A percentile compares a stretch with the other conserved stretches of the same genome.
Conservation (phyloP, 495 filamentous ascomycete species). For the Bacidia rubella region DNA sequence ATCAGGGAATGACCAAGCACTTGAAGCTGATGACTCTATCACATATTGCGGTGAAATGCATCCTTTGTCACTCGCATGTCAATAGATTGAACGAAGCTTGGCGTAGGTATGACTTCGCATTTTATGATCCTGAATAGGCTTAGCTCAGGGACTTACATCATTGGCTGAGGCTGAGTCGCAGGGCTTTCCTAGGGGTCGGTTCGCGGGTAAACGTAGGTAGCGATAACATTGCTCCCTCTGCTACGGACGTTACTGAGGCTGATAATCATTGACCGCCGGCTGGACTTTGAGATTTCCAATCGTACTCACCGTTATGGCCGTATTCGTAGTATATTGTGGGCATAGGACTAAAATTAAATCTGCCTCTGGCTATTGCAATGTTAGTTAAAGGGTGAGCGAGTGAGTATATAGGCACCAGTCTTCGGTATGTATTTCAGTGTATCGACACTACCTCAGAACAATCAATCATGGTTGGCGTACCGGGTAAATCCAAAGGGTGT, state of each 20-base stretch:
- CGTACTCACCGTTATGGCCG: neutral
- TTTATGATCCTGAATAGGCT: neutral
- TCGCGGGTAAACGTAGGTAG: no score
- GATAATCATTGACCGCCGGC: neutral
- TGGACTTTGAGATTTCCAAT: neutral
- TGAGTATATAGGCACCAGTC: neutral
- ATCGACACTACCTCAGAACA: neutral
- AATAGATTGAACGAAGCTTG: no score
- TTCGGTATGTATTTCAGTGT: neutral
- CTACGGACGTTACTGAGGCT: neutral
- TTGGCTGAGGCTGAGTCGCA: neutral
- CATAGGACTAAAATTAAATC: neutral
- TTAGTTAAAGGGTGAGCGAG: neutral
- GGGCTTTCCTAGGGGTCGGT: no score
- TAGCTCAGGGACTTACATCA: neutral
- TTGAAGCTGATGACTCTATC: no score
- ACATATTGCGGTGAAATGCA: no score
- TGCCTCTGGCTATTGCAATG: neutral
- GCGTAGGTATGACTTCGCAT: neutral
- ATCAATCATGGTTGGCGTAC: constrained; percentile 2
- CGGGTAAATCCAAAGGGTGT: constrained; percentile 2
- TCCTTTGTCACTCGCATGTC: no score
- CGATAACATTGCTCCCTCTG: no score
- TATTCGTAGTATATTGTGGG: neutral
- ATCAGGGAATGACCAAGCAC: no score